Percentiles rank a stretch among this genome's conserved stretches.
Conservation (phyloP, 2,329 filamentous ascomycete genomes). For the Penicillium sclerotiorum region DNA sequence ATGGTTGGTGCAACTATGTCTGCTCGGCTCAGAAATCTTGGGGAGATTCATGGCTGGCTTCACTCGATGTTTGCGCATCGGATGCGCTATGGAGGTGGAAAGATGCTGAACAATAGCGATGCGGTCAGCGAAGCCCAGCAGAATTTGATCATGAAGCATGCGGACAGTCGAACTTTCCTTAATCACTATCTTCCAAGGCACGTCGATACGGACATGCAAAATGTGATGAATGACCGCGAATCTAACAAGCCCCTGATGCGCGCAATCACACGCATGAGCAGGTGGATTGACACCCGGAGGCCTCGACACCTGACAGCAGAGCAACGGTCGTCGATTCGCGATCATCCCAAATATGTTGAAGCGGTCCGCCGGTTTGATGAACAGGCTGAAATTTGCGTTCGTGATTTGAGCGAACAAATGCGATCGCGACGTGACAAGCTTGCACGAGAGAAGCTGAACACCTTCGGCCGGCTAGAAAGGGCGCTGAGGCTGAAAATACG, state of each 20-base stretch:
- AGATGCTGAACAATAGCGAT: conserved; percentile 26
- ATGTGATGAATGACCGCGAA: conserved; percentile 22
- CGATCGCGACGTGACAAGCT: conserved; percentile 5
- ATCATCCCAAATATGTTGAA: conserved; percentile 13
- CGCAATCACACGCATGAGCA: conserved; percentile 19
- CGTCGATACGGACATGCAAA: conserved; percentile 20
- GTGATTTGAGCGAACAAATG: conserved; percentile 3
- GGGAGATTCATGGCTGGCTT: conserved; percentile 25
- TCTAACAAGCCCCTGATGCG: conserved; percentile 5
- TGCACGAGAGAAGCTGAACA: conserved; percentile 8
- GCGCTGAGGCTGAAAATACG: conserved; percentile 9
- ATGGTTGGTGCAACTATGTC: conserved; percentile 17
- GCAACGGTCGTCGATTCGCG: conserved; percentile 5
- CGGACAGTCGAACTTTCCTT: conserved; percentile 25
- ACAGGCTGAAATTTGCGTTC: conserved; percentile 3
- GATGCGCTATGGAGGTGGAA: conserved; percentile 24
- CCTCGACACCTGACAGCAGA: conserved; percentile 4
- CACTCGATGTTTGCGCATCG: conserved; percentile 25
- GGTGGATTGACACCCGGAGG: conserved; percentile 21
- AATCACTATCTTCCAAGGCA: conserved; percentile 23
- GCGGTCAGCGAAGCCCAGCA: conserved; percentile 24
- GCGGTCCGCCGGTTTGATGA: conserved; percentile 4
- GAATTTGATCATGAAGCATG: conserved; percentile 27
- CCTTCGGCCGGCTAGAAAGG: conserved; percentile 11
- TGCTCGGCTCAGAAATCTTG: conserved; percentile 16